These are phyloP conservation scores for Neofusicoccum ribis DNA, from an alignment of 2,329 filamentous ascomycete species.

Conservation along the genomic window DNA sequence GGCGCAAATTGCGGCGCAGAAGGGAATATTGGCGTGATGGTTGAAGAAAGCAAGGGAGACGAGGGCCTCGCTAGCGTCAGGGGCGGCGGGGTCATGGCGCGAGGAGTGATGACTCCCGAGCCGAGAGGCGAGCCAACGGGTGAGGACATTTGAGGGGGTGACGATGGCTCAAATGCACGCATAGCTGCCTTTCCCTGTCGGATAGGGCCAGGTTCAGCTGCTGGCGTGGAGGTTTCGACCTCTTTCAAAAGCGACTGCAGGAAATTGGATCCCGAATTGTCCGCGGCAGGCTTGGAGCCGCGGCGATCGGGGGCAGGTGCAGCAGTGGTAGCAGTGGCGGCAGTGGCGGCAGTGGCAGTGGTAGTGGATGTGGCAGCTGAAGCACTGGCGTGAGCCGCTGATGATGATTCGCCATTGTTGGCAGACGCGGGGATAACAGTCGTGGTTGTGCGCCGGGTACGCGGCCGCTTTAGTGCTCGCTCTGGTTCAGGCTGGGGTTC, in stretches of 20 bases:
- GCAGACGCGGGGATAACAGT: slow-evolving; percentile 44
- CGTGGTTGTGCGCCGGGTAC: slow-evolving; percentile 68
- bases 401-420: slow-evolving; percentile 16
- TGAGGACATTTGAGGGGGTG: slow-evolving; percentile 56
- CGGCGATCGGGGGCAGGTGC: slow-evolving; percentile 35
- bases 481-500: slow-evolving; percentile 69
- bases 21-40: slow-evolving; percentile 72
- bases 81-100: slow-evolving; percentile 70
- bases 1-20: slow-evolving; percentile 70
- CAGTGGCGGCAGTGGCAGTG: slow-evolving; percentile 24
- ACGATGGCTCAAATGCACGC: slow-evolving; percentile 44
- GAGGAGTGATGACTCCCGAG: slow-evolving; percentile 66
- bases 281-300: slow-evolving; percentile 29
- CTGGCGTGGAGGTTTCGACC: slow-evolving; percentile 17
- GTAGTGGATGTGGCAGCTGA: slow-evolving; percentile 27
- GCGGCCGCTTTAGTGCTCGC: slow-evolving; percentile 82
- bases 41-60: slow-evolving; percentile 69
- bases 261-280: slow-evolving; percentile 51
- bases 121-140: slow-evolving; percentile 66
- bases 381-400: neutral
- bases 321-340: slow-evolving; percentile 28
- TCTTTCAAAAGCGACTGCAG: slow-evolving; percentile 85
- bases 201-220: slow-evolving; percentile 35
- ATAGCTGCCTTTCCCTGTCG: slow-evolving; percentile 43
- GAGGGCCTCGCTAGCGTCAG: slow-evolving; percentile 60